Base-by-base conservation (phyloP, 257 asterid species). In the Solanum peruvianum region DNA sequence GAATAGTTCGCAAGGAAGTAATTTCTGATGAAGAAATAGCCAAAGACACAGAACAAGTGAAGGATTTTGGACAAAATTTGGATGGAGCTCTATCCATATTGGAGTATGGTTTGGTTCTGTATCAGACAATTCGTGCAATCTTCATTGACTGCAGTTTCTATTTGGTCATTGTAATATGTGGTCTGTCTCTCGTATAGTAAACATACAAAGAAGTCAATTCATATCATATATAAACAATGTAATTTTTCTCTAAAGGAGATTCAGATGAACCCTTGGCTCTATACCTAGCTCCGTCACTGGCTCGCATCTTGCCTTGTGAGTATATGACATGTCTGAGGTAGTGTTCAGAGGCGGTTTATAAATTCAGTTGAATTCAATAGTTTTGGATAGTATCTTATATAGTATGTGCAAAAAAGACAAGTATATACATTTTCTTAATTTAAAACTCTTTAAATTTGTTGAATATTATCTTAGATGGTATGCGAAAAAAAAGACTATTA, bases 141-240 rank as follows among this genome's bases (percentile, higher is more conserved):
- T 96, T 95, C 90, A 92, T 94, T 25, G 98, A 96, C 82, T 94
- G 94, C 92, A 94, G 98, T 82, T 93, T 95, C 80, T 95, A 94
- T 82, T 33, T 91, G 89, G 98, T 91, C 29, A 88, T 94, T 86
- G 94, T 95, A 23, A 88, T 93, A 7, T 92, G 93, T 80, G 98
- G 96, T 82, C 92, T 94, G 88, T 91, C 95, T 83, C 85, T 94
- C 67, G 31, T 93, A 86, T 91, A 86, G 75, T 14, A 18, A 20
- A 56, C 11, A 56, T 0, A 56, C 3, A 11, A 8, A 8, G 25
- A 58, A 58, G 66, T 42, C 14, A 42, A 42, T 39, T 39, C 9
- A 39, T 37, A 37, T 37, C 39, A 37, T 37, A 37, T 37, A 37
- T 5, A 42, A 41, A 41, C 11, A 9, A 9, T 49, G 9, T 52